Evolutionary conservation across 768 basidiomycete species (phyloP).

Genomic region (Chalciporus sphaerocephalus): DNA sequence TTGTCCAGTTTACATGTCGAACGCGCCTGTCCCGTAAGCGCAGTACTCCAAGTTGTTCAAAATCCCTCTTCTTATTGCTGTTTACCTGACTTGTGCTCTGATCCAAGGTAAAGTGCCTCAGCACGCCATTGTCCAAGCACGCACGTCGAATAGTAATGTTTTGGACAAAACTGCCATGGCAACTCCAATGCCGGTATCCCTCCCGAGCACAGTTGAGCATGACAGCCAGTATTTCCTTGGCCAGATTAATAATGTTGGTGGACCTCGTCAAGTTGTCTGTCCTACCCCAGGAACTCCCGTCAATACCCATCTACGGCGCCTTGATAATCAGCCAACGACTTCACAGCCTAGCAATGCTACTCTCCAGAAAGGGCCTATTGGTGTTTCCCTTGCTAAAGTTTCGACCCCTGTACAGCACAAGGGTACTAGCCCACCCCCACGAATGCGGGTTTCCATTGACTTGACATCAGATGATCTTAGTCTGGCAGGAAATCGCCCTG

Average conservation of each 20-base stretch:
- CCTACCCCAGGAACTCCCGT: neutral
- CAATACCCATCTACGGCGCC: neutral
- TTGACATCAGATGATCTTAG: slow-evolving; percentile 2
- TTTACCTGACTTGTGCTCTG: slow-evolving; percentile 1
- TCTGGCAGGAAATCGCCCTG: neutral
- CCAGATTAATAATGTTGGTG: slow-evolving; percentile 12
- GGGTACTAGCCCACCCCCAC: neutral
- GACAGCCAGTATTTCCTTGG: neutral
- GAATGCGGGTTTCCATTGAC: slow-evolving; percentile 3
- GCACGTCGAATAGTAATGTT: neutral
- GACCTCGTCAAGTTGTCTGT: slow-evolving; percentile 4
- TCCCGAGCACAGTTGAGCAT: neutral
- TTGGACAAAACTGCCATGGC: neutral
- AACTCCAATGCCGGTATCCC: neutral
- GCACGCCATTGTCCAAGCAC: neutral
- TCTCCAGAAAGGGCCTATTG: neutral
- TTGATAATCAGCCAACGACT: neutral
- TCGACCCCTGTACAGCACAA: neutral
- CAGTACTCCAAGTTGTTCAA: slow-evolving; percentile 5
- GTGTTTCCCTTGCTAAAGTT: neutral
- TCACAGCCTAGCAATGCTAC: neutral
- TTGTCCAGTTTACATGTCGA: slow-evolving; percentile 10
- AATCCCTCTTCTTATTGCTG: neutral
- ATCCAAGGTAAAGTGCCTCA: slow-evolving; percentile 1
- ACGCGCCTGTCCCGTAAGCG: neutral